Evolutionary conservation across 2,329 filamentous ascomycete genomes (phyloP), one percentile per base, ranked within the genome.

Genomic region (Ophidiomyces ophidiicola): DNA sequence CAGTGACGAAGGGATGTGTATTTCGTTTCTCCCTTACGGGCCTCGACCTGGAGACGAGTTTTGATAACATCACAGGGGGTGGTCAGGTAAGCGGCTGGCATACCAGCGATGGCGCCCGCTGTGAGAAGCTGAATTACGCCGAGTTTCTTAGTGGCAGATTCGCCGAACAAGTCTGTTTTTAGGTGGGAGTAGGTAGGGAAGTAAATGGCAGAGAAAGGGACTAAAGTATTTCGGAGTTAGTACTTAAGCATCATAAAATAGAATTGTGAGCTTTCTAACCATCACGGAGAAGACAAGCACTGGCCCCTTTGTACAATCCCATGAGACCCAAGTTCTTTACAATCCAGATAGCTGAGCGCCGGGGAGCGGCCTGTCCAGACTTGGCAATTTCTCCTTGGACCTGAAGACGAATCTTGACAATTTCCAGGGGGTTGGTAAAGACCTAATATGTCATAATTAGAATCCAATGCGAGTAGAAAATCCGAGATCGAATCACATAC

Each of bases 51-150:
- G 44, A 98, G 72, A 59, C 90, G 82, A 2, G 90, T 98, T 73
- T 98, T 98, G 78, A 98, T 96, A 46, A 98, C 90, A 57, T 98
- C 90, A 68, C 83, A 94, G 0, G 90, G 90, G 1, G 90, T 98
- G 17, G 90, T 98, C 46, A 98, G 72, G 67, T 98, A 98, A 5
- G 83, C 83, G 4, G 83, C 83, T 4, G 83, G 83, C 82, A 90
- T 90, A 64, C 83, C 83, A 21, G 83, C 83, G 48, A 98, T 94
- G 44, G 90, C 90, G 67, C 90, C 90, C 5, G 90, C 86, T 14
- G 84, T 90, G 46, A 98, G 73, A 41, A 98, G 80, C 66, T 96
- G 88, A 26, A 94, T 45, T 34, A 98, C 74, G 36, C 88, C 84
- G 17, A 98, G 78, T 64, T 84, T 90, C 68, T 94, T 85, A 42